Evolutionary conservation across 2,329 filamentous ascomycete species (phyloP).

Genomic region (Cyanodermella asteris): DNA sequence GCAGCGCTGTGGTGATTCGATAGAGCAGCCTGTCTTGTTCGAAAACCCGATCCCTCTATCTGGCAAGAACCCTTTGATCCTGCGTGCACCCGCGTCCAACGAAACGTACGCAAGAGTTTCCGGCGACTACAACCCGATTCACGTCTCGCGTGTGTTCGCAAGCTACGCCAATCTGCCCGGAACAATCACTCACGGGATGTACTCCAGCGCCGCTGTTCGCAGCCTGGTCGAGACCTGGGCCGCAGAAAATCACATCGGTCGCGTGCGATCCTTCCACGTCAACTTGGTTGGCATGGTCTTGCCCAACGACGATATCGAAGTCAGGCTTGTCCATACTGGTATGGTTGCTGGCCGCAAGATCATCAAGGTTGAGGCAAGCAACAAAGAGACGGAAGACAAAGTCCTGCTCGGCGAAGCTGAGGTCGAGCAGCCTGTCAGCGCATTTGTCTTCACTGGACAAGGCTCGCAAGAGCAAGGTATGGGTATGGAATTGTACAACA

Average conservation of each 20-base stretch:
- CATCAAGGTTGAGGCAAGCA: slow-evolving; percentile 93
- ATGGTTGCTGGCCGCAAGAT: slow-evolving; percentile 99
- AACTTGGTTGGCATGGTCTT: slow-evolving; percentile 97
- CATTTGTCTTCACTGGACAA: slow-evolving; percentile 96
- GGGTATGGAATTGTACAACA: slow-evolving; percentile 97
- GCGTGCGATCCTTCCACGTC: slow-evolving; percentile 91
- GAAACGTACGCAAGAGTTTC: slow-evolving; percentile 96
- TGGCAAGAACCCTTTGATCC: slow-evolving; percentile 67
- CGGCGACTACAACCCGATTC: slow-evolving; percentile 95
- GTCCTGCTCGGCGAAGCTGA: slow-evolving; percentile 88
- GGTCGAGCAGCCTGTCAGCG: slow-evolving; percentile 88
- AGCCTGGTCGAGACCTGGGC: slow-evolving; percentile 97
- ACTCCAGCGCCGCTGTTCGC: slow-evolving; percentile 88
- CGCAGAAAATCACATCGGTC: slow-evolving; percentile 93
- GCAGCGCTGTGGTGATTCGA: slow-evolving; percentile 68
- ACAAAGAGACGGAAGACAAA: slow-evolving; percentile 91
- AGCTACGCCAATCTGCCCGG: slow-evolving; percentile 88
- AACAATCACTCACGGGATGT: slow-evolving; percentile 98
- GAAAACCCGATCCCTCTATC: slow-evolving; percentile 93
- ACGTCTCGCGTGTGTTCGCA: slow-evolving; percentile 91
- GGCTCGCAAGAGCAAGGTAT: slow-evolving; percentile 98
- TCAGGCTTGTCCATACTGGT: slow-evolving; percentile 86
- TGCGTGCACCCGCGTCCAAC: slow-evolving; percentile 86
- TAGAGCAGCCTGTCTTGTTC: slow-evolving; percentile 91
- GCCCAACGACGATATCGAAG: slow-evolving; percentile 83